Evolutionary conservation across 805 yeast genomes (phyloP), one percentile per base, ranked within the genome.

Genomic region (Monosporozyma unispora): DNA sequence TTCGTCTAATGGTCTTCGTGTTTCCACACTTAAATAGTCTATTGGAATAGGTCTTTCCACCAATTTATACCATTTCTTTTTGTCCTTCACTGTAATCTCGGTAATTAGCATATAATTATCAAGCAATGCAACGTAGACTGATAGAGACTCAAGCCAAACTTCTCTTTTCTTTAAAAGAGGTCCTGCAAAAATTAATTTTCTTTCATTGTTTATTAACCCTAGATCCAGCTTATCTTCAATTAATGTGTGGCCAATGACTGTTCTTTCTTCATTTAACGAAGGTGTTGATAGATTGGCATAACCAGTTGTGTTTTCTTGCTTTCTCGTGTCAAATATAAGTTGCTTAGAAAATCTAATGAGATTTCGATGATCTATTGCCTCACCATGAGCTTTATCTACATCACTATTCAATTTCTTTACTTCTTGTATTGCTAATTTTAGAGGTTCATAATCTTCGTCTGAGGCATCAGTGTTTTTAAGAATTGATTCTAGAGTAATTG

Each of bases 21-120:
- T 68, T 60, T 79, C 84, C 14, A 80, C 66, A 48, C 78, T 70
- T 40, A 82, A 59, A 52, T 78, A 79, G 55, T 78, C 84, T 23
- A 80, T 70, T 0, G 85, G 82, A 9, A 81, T 77, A 1, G 87
- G 87, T 42, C 71, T 71, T 56, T 81, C 87, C 10, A 71, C 60
- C 0, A 81, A 73, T 54, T 72, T 73, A 44, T 61, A 72, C 16
- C 55, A 57, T 35, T 57, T 65, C 11, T 56, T 56, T 10, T 62
- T 52, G 8, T 70, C 75, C 43, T 73, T 76, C 8, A 70, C 70
- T 2, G 76, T 63, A 44, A 72, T 73, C 39, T 87, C 82, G 0
- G 87, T 81, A 1, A 87, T 74, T 29, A 87, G 59, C 42, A 87
- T 65, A 56, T 74, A 85, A 58, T 87, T 85, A 60, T 87, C 95